These are phyloP conservation scores for Hypericum androsaemum DNA, from an alignment of 345 rosid genomes.

Conservation along the genomic window DNA sequence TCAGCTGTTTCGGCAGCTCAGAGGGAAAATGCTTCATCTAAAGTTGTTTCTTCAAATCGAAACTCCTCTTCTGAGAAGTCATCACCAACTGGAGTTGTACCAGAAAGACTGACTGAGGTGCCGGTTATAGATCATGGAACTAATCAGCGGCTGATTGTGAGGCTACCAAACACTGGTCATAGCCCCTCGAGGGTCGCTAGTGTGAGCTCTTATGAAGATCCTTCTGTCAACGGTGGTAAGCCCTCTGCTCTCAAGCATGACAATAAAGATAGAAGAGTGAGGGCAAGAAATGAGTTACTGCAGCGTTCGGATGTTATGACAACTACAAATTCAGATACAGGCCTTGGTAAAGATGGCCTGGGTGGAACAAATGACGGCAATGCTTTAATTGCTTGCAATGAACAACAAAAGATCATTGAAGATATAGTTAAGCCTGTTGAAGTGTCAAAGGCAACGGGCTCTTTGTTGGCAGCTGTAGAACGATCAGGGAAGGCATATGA, in stretches of 20 bases:
- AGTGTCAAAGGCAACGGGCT: conserved; percentile 29
- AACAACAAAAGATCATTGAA: conserved; percentile 35
- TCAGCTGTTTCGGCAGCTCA: conserved; percentile 26
- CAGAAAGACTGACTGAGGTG: conserved; percentile 47
- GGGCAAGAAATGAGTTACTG: conserved; percentile 33
- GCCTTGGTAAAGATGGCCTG: conserved; percentile 44
- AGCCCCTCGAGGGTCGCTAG: conserved; percentile 60
- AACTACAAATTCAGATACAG: conserved; percentile 44
- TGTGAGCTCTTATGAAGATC: conserved; percentile 68
- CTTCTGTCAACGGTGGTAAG: conserved; percentile 37
- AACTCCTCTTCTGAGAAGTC: conserved; percentile 46
- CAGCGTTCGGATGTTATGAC: conserved; percentile 27
- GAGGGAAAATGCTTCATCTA: conserved; percentile 42
- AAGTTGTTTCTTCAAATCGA: conserved; percentile 39
- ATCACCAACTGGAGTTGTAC: conserved; percentile 31
- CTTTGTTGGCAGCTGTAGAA: conserved; percentile 33
- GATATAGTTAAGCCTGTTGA: conserved; percentile 34
- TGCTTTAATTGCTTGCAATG: conserved; percentile 34
- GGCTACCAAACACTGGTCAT: conserved; percentile 58
- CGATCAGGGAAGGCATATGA: conserved; percentile 46
- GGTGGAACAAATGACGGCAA: conserved; percentile 41
- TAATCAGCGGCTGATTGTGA: conserved; percentile 60
- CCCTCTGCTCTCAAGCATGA: conserved; percentile 70
- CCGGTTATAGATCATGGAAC: conserved; percentile 38
- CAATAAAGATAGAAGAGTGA: conserved; percentile 21